phyloP scores from a whole-genome alignment of 2,329 filamentous ascomycete genomes.

The Tolypocladium cylindrosporum region DNA sequence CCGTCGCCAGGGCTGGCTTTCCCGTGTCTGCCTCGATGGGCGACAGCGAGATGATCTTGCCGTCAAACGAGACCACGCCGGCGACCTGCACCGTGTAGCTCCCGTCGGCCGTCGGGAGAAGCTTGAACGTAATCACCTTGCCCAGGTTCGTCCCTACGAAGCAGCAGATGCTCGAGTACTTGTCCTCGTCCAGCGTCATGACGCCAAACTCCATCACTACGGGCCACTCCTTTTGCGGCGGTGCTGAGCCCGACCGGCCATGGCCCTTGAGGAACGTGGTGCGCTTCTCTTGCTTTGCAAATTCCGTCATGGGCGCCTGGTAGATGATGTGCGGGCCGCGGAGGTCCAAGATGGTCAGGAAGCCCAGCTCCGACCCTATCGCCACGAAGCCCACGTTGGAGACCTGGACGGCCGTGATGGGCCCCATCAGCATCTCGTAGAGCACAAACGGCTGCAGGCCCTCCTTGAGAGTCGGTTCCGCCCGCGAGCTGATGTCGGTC shows the following conservation, averaged over 20 bases:
- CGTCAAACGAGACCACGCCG: constrained; percentile 58
- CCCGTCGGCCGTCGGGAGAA: constrained; percentile 64
- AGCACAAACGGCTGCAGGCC: constrained; percentile 72
- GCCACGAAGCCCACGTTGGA: constrained; percentile 93
- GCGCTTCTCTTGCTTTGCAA: constrained; percentile 67
- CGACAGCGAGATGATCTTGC: constrained; percentile 62
- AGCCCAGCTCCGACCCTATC: constrained; percentile 74
- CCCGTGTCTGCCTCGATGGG: constrained; percentile 76
- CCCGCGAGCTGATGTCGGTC: constrained; percentile 62
- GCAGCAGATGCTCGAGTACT: constrained; percentile 87
- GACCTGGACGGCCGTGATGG: constrained; percentile 68
- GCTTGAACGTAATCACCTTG: constrained; percentile 79
- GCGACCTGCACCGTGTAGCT: constrained; percentile 61
- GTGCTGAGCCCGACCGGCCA: constrained; percentile 19
- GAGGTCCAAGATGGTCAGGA: constrained; percentile 74
- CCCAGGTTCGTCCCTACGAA: constrained; percentile 85
- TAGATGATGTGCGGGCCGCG: constrained; percentile 80
- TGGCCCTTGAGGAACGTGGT: constrained; percentile 54
- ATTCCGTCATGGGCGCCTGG: constrained; percentile 59
- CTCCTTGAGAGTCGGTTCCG: constrained; percentile 65
- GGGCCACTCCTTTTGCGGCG: constrained; percentile 56
- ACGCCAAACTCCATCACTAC: constrained; percentile 84
- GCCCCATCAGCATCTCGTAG: constrained; percentile 73
- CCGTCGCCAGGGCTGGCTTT: constrained; percentile 64
- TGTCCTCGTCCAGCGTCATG: constrained; percentile 86